Evolutionary conservation across 1,284 basidiomycete species (phyloP).

Genomic region (Taiwanofungus camphoratus): DNA sequence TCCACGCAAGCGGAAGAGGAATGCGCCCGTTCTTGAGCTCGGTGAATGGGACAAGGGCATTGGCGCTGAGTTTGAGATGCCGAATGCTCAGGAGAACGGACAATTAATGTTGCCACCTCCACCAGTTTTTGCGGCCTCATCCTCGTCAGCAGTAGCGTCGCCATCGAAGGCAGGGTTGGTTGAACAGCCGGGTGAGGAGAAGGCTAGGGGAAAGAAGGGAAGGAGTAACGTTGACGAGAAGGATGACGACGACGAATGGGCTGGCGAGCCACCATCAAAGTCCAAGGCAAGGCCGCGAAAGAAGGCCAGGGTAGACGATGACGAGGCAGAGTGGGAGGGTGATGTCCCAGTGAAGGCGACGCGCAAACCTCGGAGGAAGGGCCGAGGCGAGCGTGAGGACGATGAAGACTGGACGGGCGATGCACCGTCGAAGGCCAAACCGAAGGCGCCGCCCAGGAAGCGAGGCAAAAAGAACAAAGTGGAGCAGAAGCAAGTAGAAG

Average conservation of each 20-base stretch:
- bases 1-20: constrained; percentile 26
- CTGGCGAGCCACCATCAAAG: constrained; percentile 10
- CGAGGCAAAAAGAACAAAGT: constrained; percentile 18
- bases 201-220: constrained; percentile 8
- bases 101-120: constrained; percentile 7
- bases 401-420: constrained; percentile 4
- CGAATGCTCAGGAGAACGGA: constrained; percentile 1
- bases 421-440: constrained; percentile 7
- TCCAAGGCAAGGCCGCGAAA: constrained; percentile 15
- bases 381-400: constrained; percentile 2
- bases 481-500: constrained; percentile 12
- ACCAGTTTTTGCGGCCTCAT: constrained; percentile 18
- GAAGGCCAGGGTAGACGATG: constrained; percentile 19
- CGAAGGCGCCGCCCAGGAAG: constrained; percentile 15
- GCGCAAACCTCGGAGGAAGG: constrained; percentile 15
- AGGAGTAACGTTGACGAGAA: constrained; percentile 14
- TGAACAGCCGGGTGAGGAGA: constrained; percentile 3
- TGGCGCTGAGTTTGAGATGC: background rate
- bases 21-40: constrained; percentile 3
- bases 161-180: constrained; percentile 10
- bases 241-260: constrained; percentile 16
- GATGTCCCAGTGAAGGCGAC: constrained; percentile 15
- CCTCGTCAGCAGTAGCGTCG: constrained; percentile 11
- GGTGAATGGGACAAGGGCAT: constrained; percentile 16
- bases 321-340: constrained; percentile 23